Base-by-base conservation (phyloP, 331 rosid genomes). In the Telfairia occidentalis region DNA sequence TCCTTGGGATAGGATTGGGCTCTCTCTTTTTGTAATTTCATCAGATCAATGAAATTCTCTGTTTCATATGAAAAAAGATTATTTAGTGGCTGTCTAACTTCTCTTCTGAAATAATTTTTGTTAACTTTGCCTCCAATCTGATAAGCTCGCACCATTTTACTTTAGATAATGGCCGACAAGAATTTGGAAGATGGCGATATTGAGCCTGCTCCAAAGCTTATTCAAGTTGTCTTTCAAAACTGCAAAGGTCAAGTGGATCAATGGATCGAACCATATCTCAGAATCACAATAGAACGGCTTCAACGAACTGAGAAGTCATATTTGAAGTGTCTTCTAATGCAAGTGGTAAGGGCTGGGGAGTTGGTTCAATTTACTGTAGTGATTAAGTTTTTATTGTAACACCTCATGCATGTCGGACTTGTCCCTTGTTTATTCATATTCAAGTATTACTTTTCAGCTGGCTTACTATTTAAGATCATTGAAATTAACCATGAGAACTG, bases 181-280 rank as follows among this genome's bases (percentile, higher is more conserved):
- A 91, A 89, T 82, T 66, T 90, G 92, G 98, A 93, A 79, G 98
- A 93, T 78, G 80, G 74, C 19, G 98, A 93, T 83, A 89, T 93
- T 77, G 96, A 89, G 83, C 94, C 98, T 29, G 94, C 98, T 59
- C 98, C 98, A 15, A 93, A 93, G 88, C 96, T 93, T 85, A 84
- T 93, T 77, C 97, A 90, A 88, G 98, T 93, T 46, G 82, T 93
- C 80, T 90, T 93, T 76, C 98, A 90, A 85, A 90, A 93, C 65
- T 93, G 98, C 77, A 86, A 82, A 83, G 97, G 96, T 77, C 98
- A 89, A 81, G 96, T 90, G 82, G 98, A 93, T 84, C 96, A 86
- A 15, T 93, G 97, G 98, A 92, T 93, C 77, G 98, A 90, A 74
- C 97, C 94, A 23, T 93, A 93, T 81, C 88, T 93, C 65, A 89